Conservation (phyloP, 2,329 filamentous ascomycete species). For the Elsinoe perseae region DNA sequence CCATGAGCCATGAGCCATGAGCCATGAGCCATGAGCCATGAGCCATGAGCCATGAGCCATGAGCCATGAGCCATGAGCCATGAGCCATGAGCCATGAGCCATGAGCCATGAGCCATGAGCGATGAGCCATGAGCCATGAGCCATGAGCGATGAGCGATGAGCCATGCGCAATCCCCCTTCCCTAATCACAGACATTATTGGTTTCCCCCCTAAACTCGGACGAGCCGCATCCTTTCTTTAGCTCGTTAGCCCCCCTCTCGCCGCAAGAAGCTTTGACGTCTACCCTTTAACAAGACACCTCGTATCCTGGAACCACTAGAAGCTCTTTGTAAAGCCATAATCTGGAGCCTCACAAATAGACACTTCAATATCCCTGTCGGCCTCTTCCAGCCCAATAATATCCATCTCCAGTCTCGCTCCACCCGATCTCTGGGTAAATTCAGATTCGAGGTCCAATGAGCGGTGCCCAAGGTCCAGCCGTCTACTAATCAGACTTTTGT, state of each 20-base stretch:
- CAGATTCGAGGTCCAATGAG: constrained; percentile 9
- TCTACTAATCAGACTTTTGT: neutral
- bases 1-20: too few relatives aligned
- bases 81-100: too few relatives aligned
- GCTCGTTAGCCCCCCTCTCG: neutral
- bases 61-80: too few relatives aligned
- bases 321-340: neutral
- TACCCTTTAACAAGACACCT: neutral
- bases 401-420: neutral
- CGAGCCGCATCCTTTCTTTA: constrained; percentile 12
- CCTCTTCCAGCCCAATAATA: neutral
- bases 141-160: too few relatives aligned
- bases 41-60: too few relatives aligned
- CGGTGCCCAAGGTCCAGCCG: neutral
- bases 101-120: too few relatives aligned
- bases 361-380: neutral
- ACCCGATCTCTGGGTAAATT: constrained; percentile 10
- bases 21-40: too few relatives aligned
- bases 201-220: neutral
- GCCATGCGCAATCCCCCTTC: too few relatives aligned
- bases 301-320: constrained; percentile 12
- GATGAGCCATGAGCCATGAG: too few relatives aligned
- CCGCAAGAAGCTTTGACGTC: constrained; percentile 3
- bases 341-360: too few relatives aligned
- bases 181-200: neutral